A percentile compares a stretch with the other conserved stretches of the same genome.
Evolutionary conservation across 495 filamentous ascomycete genomes (phyloP).

Genomic region (Penicillium pancosmium): DNA sequence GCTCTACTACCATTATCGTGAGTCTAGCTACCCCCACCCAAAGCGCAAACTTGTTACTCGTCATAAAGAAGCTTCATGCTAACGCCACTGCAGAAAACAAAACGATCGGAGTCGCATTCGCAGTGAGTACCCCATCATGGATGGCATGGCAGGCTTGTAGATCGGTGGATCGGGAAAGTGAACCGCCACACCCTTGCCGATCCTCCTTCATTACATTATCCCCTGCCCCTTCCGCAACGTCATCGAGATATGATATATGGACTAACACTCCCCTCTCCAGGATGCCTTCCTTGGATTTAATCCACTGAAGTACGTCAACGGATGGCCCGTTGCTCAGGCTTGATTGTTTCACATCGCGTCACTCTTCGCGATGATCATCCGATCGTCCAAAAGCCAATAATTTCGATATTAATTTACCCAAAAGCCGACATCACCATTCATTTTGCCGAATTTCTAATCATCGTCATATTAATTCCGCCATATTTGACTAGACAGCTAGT

Average conservation of each 20-base stretch:
- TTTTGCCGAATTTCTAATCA: too few relatives aligned
- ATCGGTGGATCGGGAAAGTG: neutral
- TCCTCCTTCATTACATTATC: slow-evolving; percentile 18
- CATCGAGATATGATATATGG: slow-evolving; percentile 4
- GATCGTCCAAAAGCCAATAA: neutral
- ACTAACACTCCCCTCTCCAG: slow-evolving; percentile 28
- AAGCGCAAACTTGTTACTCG: neutral
- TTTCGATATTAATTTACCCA: neutral
- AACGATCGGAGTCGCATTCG: slow-evolving; percentile 42
- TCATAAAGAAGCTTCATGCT: slow-evolving; percentile 11
- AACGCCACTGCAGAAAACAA: slow-evolving; percentile 41
- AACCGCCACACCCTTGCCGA: slow-evolving; percentile 18
- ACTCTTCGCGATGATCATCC: too few relatives aligned
- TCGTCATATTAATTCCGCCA: too few relatives aligned
- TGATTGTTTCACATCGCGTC: slow-evolving; percentile 12
- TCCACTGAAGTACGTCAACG: slow-evolving; percentile 43
- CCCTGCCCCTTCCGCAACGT: slow-evolving; percentile 2
- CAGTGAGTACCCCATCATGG: slow-evolving; percentile 26
- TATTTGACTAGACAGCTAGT: too few relatives aligned
- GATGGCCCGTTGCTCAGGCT: slow-evolving; percentile 44
- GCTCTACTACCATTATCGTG: slow-evolving; percentile 53
- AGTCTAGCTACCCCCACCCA: slow-evolving; percentile 10
- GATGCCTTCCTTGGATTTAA: slow-evolving; percentile 50
- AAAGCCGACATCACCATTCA: too few relatives aligned
- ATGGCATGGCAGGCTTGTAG: slow-evolving; percentile 18